Evolutionary conservation across 164 flowering plant species (phyloP).

Genomic region (Aristolochia fimbriata): DNA sequence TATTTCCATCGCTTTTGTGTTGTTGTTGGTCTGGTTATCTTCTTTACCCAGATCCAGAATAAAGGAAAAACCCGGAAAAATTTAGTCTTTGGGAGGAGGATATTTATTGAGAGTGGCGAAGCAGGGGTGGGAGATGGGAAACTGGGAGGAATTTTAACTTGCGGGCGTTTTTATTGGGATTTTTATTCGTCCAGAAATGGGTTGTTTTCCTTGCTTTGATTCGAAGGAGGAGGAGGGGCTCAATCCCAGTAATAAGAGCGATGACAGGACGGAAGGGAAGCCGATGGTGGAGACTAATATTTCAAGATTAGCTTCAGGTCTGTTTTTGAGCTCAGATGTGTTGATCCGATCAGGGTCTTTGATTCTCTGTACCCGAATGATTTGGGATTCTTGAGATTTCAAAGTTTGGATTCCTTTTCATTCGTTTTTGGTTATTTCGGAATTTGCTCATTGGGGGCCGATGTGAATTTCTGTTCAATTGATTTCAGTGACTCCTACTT

Average conservation of each 20-base stretch:
- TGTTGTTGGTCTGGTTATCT: not conserved
- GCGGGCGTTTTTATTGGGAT: constrained; percentile 1
- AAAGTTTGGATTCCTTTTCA: not conserved
- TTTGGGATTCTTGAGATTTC: not conserved
- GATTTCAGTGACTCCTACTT: not conserved
- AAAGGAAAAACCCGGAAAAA: not conserved
- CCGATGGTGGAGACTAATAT: constrained; percentile 16
- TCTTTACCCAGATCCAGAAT: not conserved
- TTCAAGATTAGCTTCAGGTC: constrained; percentile 25
- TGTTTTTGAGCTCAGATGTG: constrained; percentile 3
- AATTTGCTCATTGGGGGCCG: not conserved
- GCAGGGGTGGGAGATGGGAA: not conserved
- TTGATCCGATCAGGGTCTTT: constrained; percentile 12
- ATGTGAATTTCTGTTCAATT: not conserved
- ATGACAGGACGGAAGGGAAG: constrained; percentile 11
- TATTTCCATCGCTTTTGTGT: constrained; percentile 1
- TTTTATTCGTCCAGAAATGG: constrained; percentile 19
- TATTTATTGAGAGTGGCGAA: not conserved
- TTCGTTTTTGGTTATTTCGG: not conserved
- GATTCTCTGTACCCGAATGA: not conserved
- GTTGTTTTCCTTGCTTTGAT: constrained; percentile 32
- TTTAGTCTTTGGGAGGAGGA: not conserved
- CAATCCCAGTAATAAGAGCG: constrained; percentile 14
- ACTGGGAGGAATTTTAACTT: constrained; percentile 6
- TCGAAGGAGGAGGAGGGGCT: constrained; percentile 25